These are phyloP conservation scores for Paecilomyces niveus DNA, from an alignment of 2,329 filamentous ascomycete genomes.

Conservation along the genomic window DNA sequence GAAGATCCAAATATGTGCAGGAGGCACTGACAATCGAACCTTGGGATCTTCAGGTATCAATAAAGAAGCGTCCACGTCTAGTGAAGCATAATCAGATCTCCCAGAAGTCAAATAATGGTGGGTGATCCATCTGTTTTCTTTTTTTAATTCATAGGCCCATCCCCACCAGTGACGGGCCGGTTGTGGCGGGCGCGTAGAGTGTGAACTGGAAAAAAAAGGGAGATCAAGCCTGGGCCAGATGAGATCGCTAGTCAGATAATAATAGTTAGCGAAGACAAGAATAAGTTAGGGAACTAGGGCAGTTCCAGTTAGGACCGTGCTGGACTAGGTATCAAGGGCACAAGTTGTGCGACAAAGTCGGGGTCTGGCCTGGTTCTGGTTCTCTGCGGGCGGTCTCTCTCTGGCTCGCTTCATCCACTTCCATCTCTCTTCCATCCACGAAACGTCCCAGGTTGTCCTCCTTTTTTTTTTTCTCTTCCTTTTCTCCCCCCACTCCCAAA, in stretches of 20 bases:
- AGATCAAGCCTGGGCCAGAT: not conserved
- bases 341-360: not conserved
- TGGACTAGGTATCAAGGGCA: not conserved
- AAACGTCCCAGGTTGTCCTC: not conserved
- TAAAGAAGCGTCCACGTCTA: not conserved
- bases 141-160: constrained; percentile 14
- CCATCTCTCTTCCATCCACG: constrained; percentile 6
- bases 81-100: not conserved
- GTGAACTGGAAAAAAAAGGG: not conserved
- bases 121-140: constrained; percentile 9
- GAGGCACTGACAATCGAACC: not conserved
- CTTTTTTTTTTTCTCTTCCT: constrained; percentile 10
- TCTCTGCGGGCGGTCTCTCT: not conserved
- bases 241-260: not conserved
- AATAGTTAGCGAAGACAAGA: not conserved
- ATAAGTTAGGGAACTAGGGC: not conserved
- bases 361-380: not conserved
- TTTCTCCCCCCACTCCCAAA: constrained; percentile 13
- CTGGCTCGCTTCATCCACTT: constrained; percentile 3
- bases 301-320: not conserved
- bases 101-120: not conserved
- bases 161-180: constrained; percentile 9
- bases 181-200: not conserved
- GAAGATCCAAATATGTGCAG: not conserved
- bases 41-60: not conserved